A percentile compares a stretch with the other conserved stretches of the same genome.
Evolutionary conservation across 2,329 filamentous ascomycete genomes (phyloP).

Genomic region (Monilinia vaccinii-corymbosi): DNA sequence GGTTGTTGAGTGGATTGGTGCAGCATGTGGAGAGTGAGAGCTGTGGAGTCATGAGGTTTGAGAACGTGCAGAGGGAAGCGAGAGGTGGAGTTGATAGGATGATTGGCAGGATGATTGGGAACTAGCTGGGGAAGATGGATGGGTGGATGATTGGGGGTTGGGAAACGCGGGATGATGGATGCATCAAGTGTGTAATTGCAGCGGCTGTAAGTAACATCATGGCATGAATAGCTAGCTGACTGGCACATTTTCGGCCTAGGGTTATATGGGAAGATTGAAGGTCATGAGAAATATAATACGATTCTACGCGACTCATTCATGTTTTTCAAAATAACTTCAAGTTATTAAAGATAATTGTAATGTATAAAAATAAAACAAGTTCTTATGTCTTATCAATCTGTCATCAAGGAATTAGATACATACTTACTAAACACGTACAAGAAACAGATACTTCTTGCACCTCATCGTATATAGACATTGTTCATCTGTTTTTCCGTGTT

Average conservation of each 20-base stretch:
- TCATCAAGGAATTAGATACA: not conserved
- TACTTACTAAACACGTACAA: too few relatives aligned
- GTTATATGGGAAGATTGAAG: too few relatives aligned
- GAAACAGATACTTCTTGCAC: too few relatives aligned
- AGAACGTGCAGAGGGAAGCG: slow-evolving; percentile 15
- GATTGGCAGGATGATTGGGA: slow-evolving; percentile 29
- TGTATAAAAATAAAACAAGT: not conserved
- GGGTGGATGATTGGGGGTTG: not conserved
- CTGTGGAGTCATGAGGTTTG: slow-evolving; percentile 24
- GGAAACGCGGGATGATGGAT: not conserved
- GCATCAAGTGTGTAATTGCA: too few relatives aligned
- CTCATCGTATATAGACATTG: too few relatives aligned
- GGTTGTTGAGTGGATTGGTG: slow-evolving; percentile 19
- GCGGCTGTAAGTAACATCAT: too few relatives aligned
- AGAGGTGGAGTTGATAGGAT: slow-evolving; percentile 17
- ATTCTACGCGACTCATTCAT: too few relatives aligned
- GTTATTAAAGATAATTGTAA: too few relatives aligned
- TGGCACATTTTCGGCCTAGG: too few relatives aligned
- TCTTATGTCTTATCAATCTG: not conserved
- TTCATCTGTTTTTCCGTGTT: not conserved
- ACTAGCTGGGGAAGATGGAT: not conserved
- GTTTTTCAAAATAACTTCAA: too few relatives aligned
- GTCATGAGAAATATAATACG: too few relatives aligned
- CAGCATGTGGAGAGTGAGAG: slow-evolving; percentile 25
- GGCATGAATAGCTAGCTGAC: too few relatives aligned